phyloP scores from a whole-genome alignment of 768 basidiomycete genomes.

The Pleurotus pulmonarius region DNA sequence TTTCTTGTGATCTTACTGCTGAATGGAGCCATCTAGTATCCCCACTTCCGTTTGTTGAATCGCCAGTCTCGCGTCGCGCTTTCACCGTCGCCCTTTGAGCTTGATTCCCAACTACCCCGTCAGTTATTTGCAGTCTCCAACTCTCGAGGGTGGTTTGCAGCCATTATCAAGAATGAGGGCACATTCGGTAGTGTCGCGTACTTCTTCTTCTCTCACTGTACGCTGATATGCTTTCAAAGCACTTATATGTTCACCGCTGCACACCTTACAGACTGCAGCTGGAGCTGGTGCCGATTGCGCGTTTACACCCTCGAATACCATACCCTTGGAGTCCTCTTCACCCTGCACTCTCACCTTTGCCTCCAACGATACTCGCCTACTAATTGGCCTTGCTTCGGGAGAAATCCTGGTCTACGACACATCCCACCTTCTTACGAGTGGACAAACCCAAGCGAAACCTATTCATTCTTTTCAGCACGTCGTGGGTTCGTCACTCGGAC shows the following conservation, averaged over 20 bases:
- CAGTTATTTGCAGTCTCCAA: conserved; percentile 59
- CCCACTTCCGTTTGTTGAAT: conserved; percentile 45
- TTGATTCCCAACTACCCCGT: conserved; percentile 37
- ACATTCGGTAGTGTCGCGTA: conserved; percentile 30
- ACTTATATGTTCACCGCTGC: conserved; percentile 58
- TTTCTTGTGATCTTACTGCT: not conserved
- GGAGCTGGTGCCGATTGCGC: conserved; percentile 36
- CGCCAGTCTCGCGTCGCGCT: conserved; percentile 65
- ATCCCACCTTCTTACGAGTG: conserved; percentile 42
- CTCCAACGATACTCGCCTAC: conserved; percentile 51
- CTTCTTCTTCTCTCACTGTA: not conserved
- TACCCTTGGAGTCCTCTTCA: conserved; percentile 39
- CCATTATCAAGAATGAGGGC: conserved; percentile 38
- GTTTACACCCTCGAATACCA: conserved; percentile 50
- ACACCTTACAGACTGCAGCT: conserved; percentile 55
- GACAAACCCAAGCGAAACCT: conserved; percentile 40
- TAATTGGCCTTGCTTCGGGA: conserved; percentile 59
- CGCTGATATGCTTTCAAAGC: conserved; percentile 29
- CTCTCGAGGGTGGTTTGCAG: conserved; percentile 67
- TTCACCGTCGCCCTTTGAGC: conserved; percentile 47
- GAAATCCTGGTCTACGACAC: conserved; percentile 60
- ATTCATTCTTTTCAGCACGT: conserved; percentile 41
- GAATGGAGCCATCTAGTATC: conserved; percentile 30
- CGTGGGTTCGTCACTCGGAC: conserved; percentile 41
- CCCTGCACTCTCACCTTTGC: conserved; percentile 58